Evolutionary conservation across 2,329 filamentous ascomycete species (phyloP).

Genomic region (Colletotrichum scovillei): DNA sequence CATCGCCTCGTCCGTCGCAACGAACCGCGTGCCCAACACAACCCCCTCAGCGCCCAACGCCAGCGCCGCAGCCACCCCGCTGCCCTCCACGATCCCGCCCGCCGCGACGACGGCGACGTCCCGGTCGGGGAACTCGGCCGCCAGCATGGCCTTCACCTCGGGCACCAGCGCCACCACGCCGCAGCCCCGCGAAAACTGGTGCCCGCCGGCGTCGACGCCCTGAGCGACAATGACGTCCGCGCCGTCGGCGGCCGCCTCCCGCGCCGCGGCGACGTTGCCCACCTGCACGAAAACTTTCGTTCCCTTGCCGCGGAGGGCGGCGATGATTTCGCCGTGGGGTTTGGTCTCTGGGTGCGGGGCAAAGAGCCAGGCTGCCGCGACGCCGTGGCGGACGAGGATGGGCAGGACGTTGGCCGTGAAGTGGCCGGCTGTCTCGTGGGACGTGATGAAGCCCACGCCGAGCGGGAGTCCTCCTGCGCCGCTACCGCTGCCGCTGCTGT

Average conservation of each 20-base stretch:
- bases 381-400: slow-evolving; percentile 62
- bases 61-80: slow-evolving; percentile 66
- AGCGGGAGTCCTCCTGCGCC: slow-evolving; percentile 54
- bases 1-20: slow-evolving; percentile 55
- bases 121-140: slow-evolving; percentile 46
- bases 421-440: slow-evolving; percentile 51
- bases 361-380: slow-evolving; percentile 75
- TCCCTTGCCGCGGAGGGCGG: slow-evolving; percentile 45
- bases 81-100: slow-evolving; percentile 68
- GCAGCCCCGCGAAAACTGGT: slow-evolving; percentile 66
- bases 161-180: slow-evolving; percentile 68
- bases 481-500: background rate
- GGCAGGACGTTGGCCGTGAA: slow-evolving; percentile 59
- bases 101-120: slow-evolving; percentile 62
- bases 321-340: slow-evolving; percentile 50
- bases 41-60: slow-evolving; percentile 58
- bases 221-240: slow-evolving; percentile 72
- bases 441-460: slow-evolving; percentile 72
- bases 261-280: slow-evolving; percentile 67
- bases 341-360: slow-evolving; percentile 61
- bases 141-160: slow-evolving; percentile 63
- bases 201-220: slow-evolving; percentile 73
- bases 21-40: slow-evolving; percentile 60
- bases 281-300: slow-evolving; percentile 70
- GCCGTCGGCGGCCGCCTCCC: slow-evolving; percentile 58